Base-by-base conservation (phyloP, 1,284 basidiomycete genomes). In the Cerioporus squamosus region DNA sequence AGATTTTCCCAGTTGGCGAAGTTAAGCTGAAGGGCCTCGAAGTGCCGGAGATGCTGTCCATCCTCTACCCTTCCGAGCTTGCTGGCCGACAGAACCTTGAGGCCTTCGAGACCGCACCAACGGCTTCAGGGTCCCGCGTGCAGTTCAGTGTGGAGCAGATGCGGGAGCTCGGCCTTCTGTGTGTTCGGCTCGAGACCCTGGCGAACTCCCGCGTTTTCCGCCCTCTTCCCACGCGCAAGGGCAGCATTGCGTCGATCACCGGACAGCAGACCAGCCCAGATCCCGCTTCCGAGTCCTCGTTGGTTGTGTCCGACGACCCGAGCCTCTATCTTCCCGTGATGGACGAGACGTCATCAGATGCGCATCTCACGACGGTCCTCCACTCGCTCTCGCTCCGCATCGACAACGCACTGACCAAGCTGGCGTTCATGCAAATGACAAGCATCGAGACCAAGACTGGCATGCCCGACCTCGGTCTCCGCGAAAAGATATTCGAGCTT, bases 21-120 rank as follows among this genome's bases (percentile, higher is more conserved):
- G 84, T 90, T 63, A 94, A 94, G 71, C 85, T 99, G 65, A 98
- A 98, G 75, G 97, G 97, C 15, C 81, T 98, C 38, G 95, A 98
- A 75, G 82, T 92, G 2, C 93, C 93, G 1, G 97, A 98, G 75
- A 82, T 85, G 66, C 80, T 99, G 15, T 93, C 93, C 26, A 75
- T 92, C 23, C 82, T 98, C 47, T 98, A 95, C 72, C 95, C 97
- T 0, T 82, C 78, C 51, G 83, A 85, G 17, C 80, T 99, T 20
- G 82, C 84, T 20, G 90, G 89, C 8, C 88, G 97, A 24, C 81
- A 90, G 59, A 82, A 88, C 57, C 74, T 90, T 38, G 74, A 78
- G 22, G 74, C 78, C 26, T 55, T 64, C 26, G 61, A 63, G 55
- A 43, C 62, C 1, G 66, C 67, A 31, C 74, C 78, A 10, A 79